phyloP scores from a whole-genome alignment of 1,139 yeast species.

The Tardiomyces digboiensis region DNA sequence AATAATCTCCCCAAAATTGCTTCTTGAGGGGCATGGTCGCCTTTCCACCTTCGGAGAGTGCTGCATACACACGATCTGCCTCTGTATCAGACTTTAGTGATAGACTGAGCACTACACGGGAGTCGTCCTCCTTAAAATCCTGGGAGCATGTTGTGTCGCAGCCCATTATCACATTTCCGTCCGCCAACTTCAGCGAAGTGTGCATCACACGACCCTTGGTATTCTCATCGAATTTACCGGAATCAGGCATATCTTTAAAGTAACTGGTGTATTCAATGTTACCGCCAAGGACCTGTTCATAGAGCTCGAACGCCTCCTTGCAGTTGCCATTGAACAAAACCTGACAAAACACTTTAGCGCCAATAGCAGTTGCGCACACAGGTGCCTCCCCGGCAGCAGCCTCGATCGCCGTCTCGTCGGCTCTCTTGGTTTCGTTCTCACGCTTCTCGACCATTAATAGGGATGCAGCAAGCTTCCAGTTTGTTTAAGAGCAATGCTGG shows the following conservation, averaged over 20 bases:
- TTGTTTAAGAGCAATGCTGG: too few relatives aligned
- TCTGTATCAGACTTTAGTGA: neutral
- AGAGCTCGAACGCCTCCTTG: neutral
- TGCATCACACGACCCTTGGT: neutral
- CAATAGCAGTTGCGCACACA: too few relatives aligned
- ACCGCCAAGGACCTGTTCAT: neutral
- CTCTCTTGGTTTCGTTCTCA: too few relatives aligned
- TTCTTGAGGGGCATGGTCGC: neutral
- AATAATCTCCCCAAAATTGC: neutral
- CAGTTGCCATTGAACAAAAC: neutral
- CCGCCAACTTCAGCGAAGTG: neutral
- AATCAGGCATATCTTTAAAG: neutral
- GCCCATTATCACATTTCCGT: neutral
- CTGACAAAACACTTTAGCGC: neutral
- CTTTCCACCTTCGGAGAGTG: neutral
- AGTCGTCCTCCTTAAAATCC: neutral
- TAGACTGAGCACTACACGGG: neutral
- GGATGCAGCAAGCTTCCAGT: too few relatives aligned
- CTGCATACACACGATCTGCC: neutral
- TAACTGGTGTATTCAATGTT: neutral
- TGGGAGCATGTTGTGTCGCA: neutral
- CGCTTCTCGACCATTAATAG: too few relatives aligned
- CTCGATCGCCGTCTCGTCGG: too few relatives aligned
- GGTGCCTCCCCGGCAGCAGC: too few relatives aligned
- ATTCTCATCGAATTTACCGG: neutral